phyloP scores from a whole-genome alignment of 2,329 filamentous ascomycete species.

The Gnomoniopsis smithogilvyi region DNA sequence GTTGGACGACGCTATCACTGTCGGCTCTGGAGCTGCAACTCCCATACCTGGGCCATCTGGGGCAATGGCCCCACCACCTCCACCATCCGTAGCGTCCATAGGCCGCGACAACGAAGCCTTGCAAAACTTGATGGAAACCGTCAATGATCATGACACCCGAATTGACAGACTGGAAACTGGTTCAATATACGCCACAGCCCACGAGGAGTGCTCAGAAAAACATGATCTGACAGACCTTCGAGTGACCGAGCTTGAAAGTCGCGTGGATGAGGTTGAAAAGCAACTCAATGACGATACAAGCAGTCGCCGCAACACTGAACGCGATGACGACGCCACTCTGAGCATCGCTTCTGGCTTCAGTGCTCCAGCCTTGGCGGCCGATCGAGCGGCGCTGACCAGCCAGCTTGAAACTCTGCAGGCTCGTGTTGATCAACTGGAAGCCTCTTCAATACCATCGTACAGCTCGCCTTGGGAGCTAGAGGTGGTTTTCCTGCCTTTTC shows the following conservation, averaged over 20 bases:
- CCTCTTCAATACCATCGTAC: conserved; percentile 56
- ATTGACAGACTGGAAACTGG: conserved; percentile 67
- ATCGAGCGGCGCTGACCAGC: conserved; percentile 44
- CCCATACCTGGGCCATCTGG: not conserved
- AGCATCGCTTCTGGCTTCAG: conserved; percentile 48
- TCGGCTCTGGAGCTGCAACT: conserved; percentile 6
- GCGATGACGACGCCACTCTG: conserved; percentile 39
- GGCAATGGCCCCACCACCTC: not conserved
- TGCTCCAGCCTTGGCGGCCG: conserved; percentile 34
- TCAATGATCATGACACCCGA: conserved; percentile 60
- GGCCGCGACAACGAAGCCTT: conserved; percentile 30
- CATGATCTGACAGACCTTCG: conserved; percentile 66
- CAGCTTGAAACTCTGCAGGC: conserved; percentile 49
- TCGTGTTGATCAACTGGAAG: conserved; percentile 54
- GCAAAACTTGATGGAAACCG: conserved; percentile 46
- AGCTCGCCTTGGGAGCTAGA: conserved; percentile 70
- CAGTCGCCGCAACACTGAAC: conserved; percentile 32
- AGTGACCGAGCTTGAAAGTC: conserved; percentile 65
- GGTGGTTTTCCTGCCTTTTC: conserved; percentile 72
- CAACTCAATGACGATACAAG: conserved; percentile 42
- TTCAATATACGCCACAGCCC: conserved; percentile 63
- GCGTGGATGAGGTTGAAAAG: conserved; percentile 58
- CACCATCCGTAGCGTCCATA: conserved; percentile 5
- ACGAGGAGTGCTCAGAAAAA: conserved; percentile 67
- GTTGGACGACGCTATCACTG: not conserved